Percentiles rank a stretch among this genome's conserved stretches.
These are phyloP conservation scores for Vaccinium corymbosum DNA, from an alignment of 148 eudicot species.

Conservation along the genomic window DNA sequence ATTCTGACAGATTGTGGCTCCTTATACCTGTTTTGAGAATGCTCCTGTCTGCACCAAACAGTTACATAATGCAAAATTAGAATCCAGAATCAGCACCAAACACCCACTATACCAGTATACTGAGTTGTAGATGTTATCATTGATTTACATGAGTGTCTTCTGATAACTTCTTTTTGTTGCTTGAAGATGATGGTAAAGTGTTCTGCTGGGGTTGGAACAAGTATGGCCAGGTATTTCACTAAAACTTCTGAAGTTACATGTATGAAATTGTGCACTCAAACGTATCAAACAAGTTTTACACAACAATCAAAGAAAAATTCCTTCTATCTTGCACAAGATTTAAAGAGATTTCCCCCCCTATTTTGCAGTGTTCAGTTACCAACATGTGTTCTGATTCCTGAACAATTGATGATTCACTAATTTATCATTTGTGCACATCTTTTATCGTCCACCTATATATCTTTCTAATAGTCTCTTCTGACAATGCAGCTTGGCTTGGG, in stretches of 20 bases:
- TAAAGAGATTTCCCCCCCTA: not conserved
- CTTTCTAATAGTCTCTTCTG: not conserved
- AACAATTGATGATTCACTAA: not conserved
- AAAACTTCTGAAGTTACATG: not conserved
- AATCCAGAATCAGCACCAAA: too few relatives aligned
- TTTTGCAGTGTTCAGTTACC: not conserved
- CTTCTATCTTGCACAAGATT: not conserved
- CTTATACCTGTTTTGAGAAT: too few relatives aligned
- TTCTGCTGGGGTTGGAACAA: constrained; percentile 99
- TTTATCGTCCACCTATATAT: not conserved
- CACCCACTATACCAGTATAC: not conserved
- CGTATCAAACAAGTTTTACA: not conserved
- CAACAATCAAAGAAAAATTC: not conserved
- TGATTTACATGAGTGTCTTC: not conserved
- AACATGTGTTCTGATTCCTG: too few relatives aligned
- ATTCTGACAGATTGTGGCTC: too few relatives aligned
- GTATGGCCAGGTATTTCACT: constrained; percentile 80
- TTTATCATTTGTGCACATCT: not conserved
- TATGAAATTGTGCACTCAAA: not conserved
- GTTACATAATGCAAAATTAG: too few relatives aligned
- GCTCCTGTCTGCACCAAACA: too few relatives aligned
- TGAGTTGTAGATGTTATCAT: not conserved
- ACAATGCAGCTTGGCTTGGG: constrained; percentile 80
- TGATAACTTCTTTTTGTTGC: constrained; percentile 11
- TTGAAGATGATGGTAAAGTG: constrained; percentile 67